Evolutionary conservation across 2,329 filamentous ascomycete species (phyloP).

Genomic region (Fusarium sacchari): DNA sequence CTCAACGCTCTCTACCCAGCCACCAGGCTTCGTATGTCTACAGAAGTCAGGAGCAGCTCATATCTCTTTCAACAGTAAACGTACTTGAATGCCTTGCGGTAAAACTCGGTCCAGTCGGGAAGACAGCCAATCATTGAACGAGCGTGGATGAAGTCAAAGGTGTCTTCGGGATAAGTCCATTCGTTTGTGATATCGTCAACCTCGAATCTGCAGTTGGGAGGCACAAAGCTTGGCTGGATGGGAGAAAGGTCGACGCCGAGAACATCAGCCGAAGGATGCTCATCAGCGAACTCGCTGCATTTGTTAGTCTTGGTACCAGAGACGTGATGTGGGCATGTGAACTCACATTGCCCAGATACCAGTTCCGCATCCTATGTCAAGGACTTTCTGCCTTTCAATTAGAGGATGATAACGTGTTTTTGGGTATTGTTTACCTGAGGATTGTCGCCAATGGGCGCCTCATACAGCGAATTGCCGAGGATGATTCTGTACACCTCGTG

Average conservation of each 20-base stretch:
- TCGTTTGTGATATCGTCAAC: constrained; percentile 68
- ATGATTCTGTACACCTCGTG: constrained; percentile 44
- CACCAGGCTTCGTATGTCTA: constrained; percentile 29
- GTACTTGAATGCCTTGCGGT: constrained; percentile 58
- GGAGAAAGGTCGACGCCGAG: constrained; percentile 67
- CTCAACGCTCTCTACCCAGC: constrained; percentile 36
- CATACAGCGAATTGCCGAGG: constrained; percentile 45
- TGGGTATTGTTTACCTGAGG: constrained; percentile 17
- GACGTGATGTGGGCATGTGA: fast-evolving
- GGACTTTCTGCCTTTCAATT: neutral
- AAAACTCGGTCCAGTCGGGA: constrained; percentile 61
- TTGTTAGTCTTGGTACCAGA: neutral
- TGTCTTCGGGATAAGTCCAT: constrained; percentile 57
- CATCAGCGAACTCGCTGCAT: constrained; percentile 47
- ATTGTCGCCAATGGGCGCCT: constrained; percentile 47
- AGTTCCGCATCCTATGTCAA: constrained; percentile 51
- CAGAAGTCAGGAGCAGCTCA: constrained; percentile 44
- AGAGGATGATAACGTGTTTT: fast-evolving
- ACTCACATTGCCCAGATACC: constrained; percentile 51
- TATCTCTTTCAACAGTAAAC: constrained; percentile 8
- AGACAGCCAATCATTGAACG: constrained; percentile 64
- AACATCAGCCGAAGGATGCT: constrained; percentile 57
- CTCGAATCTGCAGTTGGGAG: constrained; percentile 71
- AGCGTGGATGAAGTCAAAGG: constrained; percentile 69
- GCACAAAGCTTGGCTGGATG: constrained; percentile 66